Base-by-base conservation (phyloP, 495 filamentous ascomycete species). In the Mytilinidion resinicola region DNA sequence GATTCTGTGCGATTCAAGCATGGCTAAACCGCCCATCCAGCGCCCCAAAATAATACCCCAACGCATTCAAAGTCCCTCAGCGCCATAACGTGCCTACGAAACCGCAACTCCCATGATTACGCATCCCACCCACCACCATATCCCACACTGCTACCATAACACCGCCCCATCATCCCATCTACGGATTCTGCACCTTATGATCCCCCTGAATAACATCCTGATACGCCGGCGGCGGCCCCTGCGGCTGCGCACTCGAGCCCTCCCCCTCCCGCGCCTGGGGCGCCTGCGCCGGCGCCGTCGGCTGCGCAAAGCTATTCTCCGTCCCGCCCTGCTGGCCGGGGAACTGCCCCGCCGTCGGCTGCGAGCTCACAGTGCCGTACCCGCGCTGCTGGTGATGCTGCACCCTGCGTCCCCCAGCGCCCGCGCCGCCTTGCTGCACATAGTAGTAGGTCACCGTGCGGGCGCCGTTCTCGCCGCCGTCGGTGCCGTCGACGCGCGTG, bases 201-300 rank as follows among this genome's bases (percentile, higher is more conserved):
- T 96, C 91, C 11, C 90, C 91, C 69, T 82, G 84, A 37, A 95
- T 85, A 37, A 89, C 90, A 74, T 93, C 88, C 43, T 85, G 85
- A 74, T 95, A 95, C 20, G 85, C 89, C 35, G 90, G 90, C 47
- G 89, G 89, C 19, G 78, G 59, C 37, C 53, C 70, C 50, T 57
- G 56, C 19, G 58, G 51, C 59, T 47, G 34, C 15, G 17, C 70
- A 42, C 69, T 57, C 42, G 42, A 17, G 3, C 14, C n/a, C 44
- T 46, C 59, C 53, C 56, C 56, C 59, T 41, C 58, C 65, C 37
- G 62, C 72, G 21, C 66, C 69, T 19, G 1, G 0, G 38, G 1
- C 17, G 50, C 62, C 48, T 68, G 60, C 50, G 17, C 25, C 14
- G 55, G 17, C 19, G 11, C 19, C 55, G 58, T 59, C 21, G 68